phyloP scores from a whole-genome alignment of 306 rosid genomes.

The Vigna trinervia region DNA sequence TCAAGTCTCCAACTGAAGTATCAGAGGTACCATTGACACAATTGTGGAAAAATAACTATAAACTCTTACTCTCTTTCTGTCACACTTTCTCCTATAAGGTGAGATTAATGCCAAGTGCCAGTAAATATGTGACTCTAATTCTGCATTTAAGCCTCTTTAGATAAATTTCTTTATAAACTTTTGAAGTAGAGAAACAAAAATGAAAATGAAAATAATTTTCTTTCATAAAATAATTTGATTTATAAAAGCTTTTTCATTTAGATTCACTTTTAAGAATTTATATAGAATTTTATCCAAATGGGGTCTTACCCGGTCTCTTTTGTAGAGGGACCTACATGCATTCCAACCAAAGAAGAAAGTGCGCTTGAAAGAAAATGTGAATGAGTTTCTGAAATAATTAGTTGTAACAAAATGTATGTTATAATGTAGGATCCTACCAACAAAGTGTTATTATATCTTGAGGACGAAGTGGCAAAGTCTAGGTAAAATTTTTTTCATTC shows the following conservation, averaged over 20 bases:
- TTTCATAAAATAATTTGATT: background rate
- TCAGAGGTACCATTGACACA: slow-evolving; percentile 36
- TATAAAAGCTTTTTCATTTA: no score
- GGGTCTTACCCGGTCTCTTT: background rate
- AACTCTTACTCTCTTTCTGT: background rate
- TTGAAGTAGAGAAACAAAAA: background rate
- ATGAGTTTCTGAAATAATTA: background rate
- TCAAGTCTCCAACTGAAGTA: slow-evolving; percentile 7
- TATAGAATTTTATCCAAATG: background rate
- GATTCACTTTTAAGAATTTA: background rate
- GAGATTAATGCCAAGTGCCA: background rate
- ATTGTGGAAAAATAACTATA: background rate
- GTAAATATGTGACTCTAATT: background rate
- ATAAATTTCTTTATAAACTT: background rate
- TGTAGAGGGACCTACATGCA: background rate
- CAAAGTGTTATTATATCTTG: slow-evolving; percentile 12
- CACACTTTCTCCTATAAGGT: background rate
- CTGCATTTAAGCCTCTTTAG: background rate
- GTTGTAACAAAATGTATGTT: slow-evolving; percentile 21
- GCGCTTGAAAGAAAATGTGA: background rate
- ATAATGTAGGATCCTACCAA: slow-evolving; percentile 38
- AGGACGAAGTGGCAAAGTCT: slow-evolving; percentile 43
- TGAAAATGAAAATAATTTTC: background rate
- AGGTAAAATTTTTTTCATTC: slow-evolving; percentile 38
- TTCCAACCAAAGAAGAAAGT: background rate